Percentiles rank a stretch among this genome's conserved stretches.
Evolutionary conservation across 805 yeast species (phyloP).

Genomic region (Candida boidinii): DNA sequence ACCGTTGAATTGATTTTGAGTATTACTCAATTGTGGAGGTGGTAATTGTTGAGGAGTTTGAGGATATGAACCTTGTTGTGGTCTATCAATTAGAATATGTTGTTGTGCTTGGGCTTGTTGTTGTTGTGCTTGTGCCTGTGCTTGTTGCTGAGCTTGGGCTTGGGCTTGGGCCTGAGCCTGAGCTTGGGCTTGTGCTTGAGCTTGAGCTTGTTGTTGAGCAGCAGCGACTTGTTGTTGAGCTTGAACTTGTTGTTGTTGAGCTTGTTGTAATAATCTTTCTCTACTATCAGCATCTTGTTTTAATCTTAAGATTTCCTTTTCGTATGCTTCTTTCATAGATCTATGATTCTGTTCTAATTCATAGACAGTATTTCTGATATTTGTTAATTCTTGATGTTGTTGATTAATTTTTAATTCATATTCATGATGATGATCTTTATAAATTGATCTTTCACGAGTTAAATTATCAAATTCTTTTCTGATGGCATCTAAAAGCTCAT

Average conservation of each 20-base stretch:
- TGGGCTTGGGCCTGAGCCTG: constrained; percentile 18
- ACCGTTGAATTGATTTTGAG: constrained; percentile 21
- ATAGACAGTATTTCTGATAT: constrained; percentile 86
- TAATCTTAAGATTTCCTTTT: constrained; percentile 80
- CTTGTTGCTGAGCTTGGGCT: constrained; percentile 11
- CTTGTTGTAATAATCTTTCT: constrained; percentile 49
- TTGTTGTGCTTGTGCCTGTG: constrained; percentile 5
- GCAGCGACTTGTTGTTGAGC: constrained; percentile 35
- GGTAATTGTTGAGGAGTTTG: constrained; percentile 25
- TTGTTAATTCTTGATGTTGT: constrained; percentile 89
- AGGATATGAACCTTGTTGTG: too few species aligned
- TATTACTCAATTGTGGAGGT: constrained; percentile 24
- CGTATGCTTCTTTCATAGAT: constrained; percentile 91
- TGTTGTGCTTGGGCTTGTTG: constrained; percentile 8
- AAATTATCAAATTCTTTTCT: constrained; percentile 86
- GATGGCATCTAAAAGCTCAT: constrained; percentile 84
- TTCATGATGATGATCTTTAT: constrained; percentile 86
- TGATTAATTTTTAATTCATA: constrained; percentile 84
- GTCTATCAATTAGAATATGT: neutral
- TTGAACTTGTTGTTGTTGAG: constrained; percentile 30
- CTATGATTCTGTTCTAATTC: constrained; percentile 93
- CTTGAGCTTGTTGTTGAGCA: constrained; percentile 24
- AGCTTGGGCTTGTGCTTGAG: constrained; percentile 20
- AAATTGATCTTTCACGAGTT: constrained; percentile 75
- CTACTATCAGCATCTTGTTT: constrained; percentile 79